Base-by-base conservation (phyloP, 495 filamentous ascomycete species). In the Monascus purpureus region DNA sequence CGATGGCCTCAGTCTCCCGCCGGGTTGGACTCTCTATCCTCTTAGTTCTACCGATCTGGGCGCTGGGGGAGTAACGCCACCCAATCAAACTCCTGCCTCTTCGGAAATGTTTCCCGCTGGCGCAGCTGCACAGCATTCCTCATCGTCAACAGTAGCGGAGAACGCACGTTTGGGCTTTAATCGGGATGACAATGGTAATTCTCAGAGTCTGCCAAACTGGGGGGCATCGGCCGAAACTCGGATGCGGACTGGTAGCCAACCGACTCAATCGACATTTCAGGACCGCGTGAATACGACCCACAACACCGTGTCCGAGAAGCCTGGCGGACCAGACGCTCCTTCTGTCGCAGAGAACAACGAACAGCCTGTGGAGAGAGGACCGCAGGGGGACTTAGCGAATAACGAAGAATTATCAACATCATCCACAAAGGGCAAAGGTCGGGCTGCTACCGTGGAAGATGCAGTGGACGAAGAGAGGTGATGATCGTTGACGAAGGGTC, bases 11-110 rank as follows among this genome's bases (percentile, higher is more conserved):
- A 68, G 55, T 8, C 70, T 92, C 17, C 83, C 83, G 2, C 61
- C 68, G 25, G 82, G 82, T 5, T 92, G 82, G 82, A 75, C 72
- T 14, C 49, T 92, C 17, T 55, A 80, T 19, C 80, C 80, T 32
- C 61, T 85, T 8, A 67, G 78, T 24, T 61, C 76, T 11, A 33
- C 72, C 12, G 61, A 38, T 8, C 38, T 29, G 9, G 32, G 40
- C 4, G 13, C 31, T 3, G 43, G 23, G 25, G 34, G 28, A 11
- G 11, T 31, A 7, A 33, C 38, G 1, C 28, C 35, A 5, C 13
- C 36, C 6, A 36, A 13, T 5, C 31, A 44, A 9, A 39, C 28
- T 1, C 29, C 42, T 27, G 31, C 39, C 11, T 31, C 25, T 5
- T 32, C 50, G 11, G 44, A 24, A 19, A 23, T 25, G 6, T 19